Evolutionary conservation across 1,139 yeast species (phyloP), one percentile per base, ranked within the genome.

Genomic region (Taphrina sp.): DNA sequence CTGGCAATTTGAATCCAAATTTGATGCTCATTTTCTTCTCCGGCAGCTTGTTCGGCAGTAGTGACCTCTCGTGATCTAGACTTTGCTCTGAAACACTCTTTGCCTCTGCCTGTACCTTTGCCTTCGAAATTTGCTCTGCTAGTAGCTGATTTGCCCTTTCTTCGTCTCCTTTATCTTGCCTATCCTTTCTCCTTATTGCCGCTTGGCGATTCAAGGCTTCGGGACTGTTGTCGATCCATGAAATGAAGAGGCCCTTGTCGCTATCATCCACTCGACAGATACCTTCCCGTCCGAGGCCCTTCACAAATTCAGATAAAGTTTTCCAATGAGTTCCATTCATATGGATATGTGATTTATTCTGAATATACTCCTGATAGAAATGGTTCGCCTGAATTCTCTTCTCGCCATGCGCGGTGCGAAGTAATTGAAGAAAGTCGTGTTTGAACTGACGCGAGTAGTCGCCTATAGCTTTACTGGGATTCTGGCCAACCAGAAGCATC

Each of bases 311-410:
- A 0, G 92, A 78, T 38, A 94, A 70, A 3, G 85, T 78, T 2
- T 76, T 68, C 90, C 95, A 92, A 60, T 75, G 74, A 0, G 98
- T 92, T 2, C 96, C 82, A 66, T 88, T 89, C 84, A 92, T 81
- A 67, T 90, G 98, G 3, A 89, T 74, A 68, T 92, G 97, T 57
- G 86, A 80, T 64, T 80, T 79, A 66, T 89, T 87, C 61, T 78
- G 78, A 57, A 77, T 71, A 65, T 85, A 85, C 67, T 90, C 96
- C 64, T 90, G 95, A 71, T 92, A 92, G 66, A 88, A 88, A 65
- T 81, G 78, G 69, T 94, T 92, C 7, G 92, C 94, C 60, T 82
- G 83, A 52, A 90, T 77, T 59, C 73, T 72, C 67, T 88, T 89
- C 56, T 87, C 89, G 1, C 96, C 96, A 67, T 92, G 97, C 45